Evolutionary conservation across 331 rosid genomes (phyloP).

Genomic region (Quercus lobata): DNA sequence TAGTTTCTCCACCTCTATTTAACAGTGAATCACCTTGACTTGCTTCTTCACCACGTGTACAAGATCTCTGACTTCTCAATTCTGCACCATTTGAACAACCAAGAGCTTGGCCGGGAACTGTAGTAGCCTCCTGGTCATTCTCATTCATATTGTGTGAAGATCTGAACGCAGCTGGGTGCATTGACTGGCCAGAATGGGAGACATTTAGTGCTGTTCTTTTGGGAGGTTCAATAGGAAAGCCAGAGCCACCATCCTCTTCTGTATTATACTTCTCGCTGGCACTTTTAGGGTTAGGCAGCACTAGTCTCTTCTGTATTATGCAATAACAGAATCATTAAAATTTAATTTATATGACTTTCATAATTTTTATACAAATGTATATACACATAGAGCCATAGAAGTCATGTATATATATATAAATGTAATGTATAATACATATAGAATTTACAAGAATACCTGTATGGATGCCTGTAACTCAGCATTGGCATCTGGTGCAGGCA

Average conservation of each 20-base stretch:
- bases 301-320: constrained; percentile 47
- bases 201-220: constrained; percentile 25
- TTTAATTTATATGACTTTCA: neutral
- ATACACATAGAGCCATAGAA: constrained; percentile 4
- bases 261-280: constrained; percentile 51
- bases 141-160: constrained; percentile 44
- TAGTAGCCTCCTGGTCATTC: constrained; percentile 23
- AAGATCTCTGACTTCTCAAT: constrained; percentile 47
- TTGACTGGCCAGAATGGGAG: constrained; percentile 59
- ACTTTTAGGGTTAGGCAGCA: constrained; percentile 39
- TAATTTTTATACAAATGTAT: constrained; percentile 6
- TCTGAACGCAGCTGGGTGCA: constrained; percentile 46
- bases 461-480: constrained; percentile 52
- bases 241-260: constrained; percentile 51
- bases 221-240: constrained; percentile 56
- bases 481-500: constrained; percentile 58
- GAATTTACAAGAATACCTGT: constrained; percentile 32
- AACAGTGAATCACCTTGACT: constrained; percentile 46
- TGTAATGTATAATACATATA: constrained; percentile 1
- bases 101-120: constrained; percentile 19
- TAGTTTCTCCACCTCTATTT: constrained; percentile 39
- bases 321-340: neutral
- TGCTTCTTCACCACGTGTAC: constrained; percentile 34
- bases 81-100: constrained; percentile 32
- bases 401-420: neutral